Base-by-base conservation (phyloP, 805 yeast genomes). In the Dipodascus albidus region DNA sequence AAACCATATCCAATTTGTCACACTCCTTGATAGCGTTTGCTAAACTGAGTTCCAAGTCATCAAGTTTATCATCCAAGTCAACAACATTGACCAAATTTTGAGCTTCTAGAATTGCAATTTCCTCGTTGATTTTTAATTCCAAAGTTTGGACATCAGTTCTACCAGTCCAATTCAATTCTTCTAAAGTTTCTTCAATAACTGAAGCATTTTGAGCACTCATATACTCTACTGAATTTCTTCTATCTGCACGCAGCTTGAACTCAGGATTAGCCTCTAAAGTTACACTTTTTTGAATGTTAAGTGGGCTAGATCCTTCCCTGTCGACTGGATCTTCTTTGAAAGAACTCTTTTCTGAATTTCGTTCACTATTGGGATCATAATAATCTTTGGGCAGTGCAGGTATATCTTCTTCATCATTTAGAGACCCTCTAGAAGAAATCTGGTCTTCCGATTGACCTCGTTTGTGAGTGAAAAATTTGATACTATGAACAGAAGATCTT, bases 81-180 rank as follows among this genome's bases (percentile, higher is more conserved):
- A 82, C 71, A 50, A 82, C 67, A 9, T 75, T 77, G 50, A 77
- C 75, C 4, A 86, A 80, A 51, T 82, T 82, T 17, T 76, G 74
- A 56, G 78, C 82, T 58, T 86, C 85, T 0, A 86, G 73, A 23
- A 74, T 74, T 4, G 80, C 76, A 51, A 87, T 70, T 56, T 84
- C 87, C 42, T 72, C 74, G 42, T 74, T 67, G 50, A 91, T 73
- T 61, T 80, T 81, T 42, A 71, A 73, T 33, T 83, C 74, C 23
- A 90, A 67, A 0, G 75, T 71, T 24, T 72, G 75, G 6, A 87
- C 76, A 57, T 80, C 83, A 62, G 85, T 95, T 3, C 73, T 69
- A 1, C 82, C 76, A 24, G 77, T 77, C 93, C 96, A 91, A 31
- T 82, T 80, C 21, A 89, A 75, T 56, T 86, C 91, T 24, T 84